Evolutionary conservation across 495 filamentous ascomycete genomes (phyloP).

Genomic region (Penicillium silybi): DNA sequence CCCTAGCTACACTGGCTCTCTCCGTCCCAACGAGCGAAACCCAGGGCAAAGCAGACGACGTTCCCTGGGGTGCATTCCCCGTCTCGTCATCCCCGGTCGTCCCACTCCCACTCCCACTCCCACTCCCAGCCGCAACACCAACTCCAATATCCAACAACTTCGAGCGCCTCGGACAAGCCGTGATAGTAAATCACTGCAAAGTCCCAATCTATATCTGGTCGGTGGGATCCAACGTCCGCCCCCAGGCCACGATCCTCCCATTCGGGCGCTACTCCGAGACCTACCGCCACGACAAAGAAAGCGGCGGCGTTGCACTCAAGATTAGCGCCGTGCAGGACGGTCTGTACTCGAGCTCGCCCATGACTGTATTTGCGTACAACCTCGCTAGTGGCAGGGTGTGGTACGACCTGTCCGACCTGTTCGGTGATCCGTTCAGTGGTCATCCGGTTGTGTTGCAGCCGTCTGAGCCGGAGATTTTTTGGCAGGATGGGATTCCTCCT

Average conservation of each 20-base stretch:
- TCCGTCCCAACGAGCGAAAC: not conserved
- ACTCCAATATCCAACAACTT: conserved; percentile 7
- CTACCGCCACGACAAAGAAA: conserved; percentile 40
- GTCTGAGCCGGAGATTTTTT: conserved; percentile 39
- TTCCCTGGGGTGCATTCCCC: conserved; percentile 8
- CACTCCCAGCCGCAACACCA: not conserved
- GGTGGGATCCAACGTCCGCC: conserved; percentile 38
- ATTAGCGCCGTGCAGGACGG: conserved; percentile 45
- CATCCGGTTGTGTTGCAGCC: conserved; percentile 36
- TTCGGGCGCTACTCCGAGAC: conserved; percentile 32
- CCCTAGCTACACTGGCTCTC: conserved; percentile 8
- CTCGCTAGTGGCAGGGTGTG: conserved; percentile 42
- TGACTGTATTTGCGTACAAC: conserved; percentile 54
- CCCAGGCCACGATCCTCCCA: conserved; percentile 23
- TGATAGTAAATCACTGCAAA: conserved; percentile 48
- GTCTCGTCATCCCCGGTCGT: conserved; percentile 6
- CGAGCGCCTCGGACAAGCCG: conserved; percentile 38
- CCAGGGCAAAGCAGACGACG: not conserved
- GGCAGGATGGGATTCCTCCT: conserved; percentile 47
- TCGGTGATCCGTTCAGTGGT: conserved; percentile 53
- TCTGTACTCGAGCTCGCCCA: conserved; percentile 45
- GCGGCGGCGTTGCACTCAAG: conserved; percentile 55
- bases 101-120: not conserved
- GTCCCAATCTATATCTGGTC: conserved; percentile 52
- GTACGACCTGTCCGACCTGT: conserved; percentile 56